These are phyloP conservation scores for Sequoia sempervirens DNA, from an alignment of 75 land plant species.

Conservation along the genomic window DNA sequence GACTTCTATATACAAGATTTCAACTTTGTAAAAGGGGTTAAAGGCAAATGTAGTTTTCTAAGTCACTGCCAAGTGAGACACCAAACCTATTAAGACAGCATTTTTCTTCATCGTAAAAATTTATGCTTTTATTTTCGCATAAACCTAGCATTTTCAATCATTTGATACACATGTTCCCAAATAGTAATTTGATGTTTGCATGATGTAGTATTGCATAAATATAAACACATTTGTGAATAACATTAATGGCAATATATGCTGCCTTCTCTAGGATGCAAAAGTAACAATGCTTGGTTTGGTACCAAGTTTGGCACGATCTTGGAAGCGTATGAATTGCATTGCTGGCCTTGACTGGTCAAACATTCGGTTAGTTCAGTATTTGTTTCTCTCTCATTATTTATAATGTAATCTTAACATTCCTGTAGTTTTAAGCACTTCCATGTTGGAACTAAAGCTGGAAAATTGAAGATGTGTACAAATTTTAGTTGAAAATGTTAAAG, in stretches of 20 bases:
- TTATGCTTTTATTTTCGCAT: background rate
- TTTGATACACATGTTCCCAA: background rate
- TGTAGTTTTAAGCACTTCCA: background rate
- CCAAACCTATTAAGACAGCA: no score
- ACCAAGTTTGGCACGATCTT: constrained; percentile 85
- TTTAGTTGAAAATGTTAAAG: background rate
- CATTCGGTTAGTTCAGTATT: constrained; percentile 48
- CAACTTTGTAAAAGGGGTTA: background rate
- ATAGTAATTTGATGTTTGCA: background rate
- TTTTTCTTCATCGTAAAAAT: background rate
- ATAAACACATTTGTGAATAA: background rate
- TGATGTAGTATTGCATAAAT: background rate
- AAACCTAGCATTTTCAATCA: background rate
- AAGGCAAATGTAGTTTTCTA: no score
- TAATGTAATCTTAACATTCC: background rate
- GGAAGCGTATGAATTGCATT: constrained; percentile 69
- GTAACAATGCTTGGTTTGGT: constrained; percentile 94
- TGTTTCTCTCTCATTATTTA: background rate
- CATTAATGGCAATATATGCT: background rate
- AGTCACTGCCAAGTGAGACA: no score
- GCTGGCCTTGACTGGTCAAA: constrained; percentile 77
- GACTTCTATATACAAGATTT: background rate
- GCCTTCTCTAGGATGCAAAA: constrained; percentile 76
- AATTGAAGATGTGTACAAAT: background rate
- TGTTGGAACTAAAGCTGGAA: background rate